Evolutionary conservation across 148 eudicot genomes (phyloP).

Genomic region (Amaranthus cruentus): DNA sequence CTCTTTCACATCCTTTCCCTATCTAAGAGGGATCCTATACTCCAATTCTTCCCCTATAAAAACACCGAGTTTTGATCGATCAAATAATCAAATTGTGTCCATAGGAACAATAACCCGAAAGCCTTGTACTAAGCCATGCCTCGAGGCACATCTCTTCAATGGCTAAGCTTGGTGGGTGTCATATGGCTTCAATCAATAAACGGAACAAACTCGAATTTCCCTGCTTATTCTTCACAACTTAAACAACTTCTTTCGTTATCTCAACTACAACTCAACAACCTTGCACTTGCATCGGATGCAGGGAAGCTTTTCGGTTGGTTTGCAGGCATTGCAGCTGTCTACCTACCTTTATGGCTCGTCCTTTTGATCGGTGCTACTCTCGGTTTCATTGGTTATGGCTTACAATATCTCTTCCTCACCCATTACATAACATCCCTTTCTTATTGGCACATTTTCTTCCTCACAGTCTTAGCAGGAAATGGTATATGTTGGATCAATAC

Average conservation of each 20-base stretch:
- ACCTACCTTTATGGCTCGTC: slow-evolving; percentile 68
- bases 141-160: slow-evolving; percentile 38
- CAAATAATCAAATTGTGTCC: background rate
- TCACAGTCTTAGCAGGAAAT: slow-evolving; percentile 73
- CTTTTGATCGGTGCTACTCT: slow-evolving; percentile 65
- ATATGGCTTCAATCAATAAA: slow-evolving; percentile 90
- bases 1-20: slow-evolving; percentile 9
- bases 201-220: slow-evolving; percentile 82
- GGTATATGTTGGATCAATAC: slow-evolving; percentile 99
- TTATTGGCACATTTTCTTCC: slow-evolving; percentile 46
- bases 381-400: slow-evolving; percentile 67
- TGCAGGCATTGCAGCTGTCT: slow-evolving; percentile 63
- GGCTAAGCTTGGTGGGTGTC: slow-evolving; percentile 68
- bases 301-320: slow-evolving; percentile 83
- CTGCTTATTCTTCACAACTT: slow-evolving; percentile 81
- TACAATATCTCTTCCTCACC: slow-evolving; percentile 57
- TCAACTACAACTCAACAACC: slow-evolving; percentile 86
- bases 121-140: slow-evolving; percentile 6
- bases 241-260: slow-evolving; percentile 62
- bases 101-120: background rate
- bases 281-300: slow-evolving; percentile 89
- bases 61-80: background rate
- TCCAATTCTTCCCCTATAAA: background rate
- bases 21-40: background rate
- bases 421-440: slow-evolving; percentile 35